Evolutionary conservation across 1,284 basidiomycete genomes (phyloP), one percentile per base, ranked within the genome.

Genomic region (Hemileia vastatrix): DNA sequence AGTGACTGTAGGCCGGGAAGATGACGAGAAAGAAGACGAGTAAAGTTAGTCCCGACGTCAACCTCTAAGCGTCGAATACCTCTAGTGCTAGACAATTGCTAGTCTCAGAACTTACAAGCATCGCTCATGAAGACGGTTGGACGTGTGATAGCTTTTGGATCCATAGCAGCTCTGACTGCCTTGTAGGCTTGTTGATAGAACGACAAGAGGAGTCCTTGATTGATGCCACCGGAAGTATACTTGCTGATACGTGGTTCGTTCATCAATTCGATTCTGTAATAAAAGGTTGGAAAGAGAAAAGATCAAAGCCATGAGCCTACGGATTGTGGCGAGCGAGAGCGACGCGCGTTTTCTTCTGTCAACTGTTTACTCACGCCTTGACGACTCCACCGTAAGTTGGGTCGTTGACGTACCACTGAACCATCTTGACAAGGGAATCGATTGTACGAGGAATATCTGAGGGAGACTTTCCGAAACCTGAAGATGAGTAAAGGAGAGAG

Each of bases 101-200:
- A 27, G 27, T 27, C 27, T 27, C 27, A 27, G 27, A 27, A 27
- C n/a, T 53, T 27, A 27, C 54, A 64, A 44, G 47, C 63, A 32
- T 65, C 59, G 47, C 44, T 51, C n/a, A 67, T 44, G 49, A 58
- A 24, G n/a, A 61, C 45, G 9, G 64, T 57, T 15, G 64, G 66
- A 15, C 49, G 32, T n/a, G 27, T 31, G 27, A 47, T 19, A 3
- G 54, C 66, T 19, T 31, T 49, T 18, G 47, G 31, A 4, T 49
- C 43, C 45, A 66, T 43, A 18, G 54, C 27, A 1, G 32, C 24
- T 32, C 52, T 44, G 9, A 67, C 27, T 2, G 64, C 48, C 2
- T 18, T 33, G 54, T 65, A 65, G 21, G 60, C 47, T 18, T 33
- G 24, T 19, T 50, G 51, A 50, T 65, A 48, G 24, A 63, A 56